Evolutionary conservation across 768 basidiomycete species (phyloP).

Genomic region (Termitomyces sp.): DNA sequence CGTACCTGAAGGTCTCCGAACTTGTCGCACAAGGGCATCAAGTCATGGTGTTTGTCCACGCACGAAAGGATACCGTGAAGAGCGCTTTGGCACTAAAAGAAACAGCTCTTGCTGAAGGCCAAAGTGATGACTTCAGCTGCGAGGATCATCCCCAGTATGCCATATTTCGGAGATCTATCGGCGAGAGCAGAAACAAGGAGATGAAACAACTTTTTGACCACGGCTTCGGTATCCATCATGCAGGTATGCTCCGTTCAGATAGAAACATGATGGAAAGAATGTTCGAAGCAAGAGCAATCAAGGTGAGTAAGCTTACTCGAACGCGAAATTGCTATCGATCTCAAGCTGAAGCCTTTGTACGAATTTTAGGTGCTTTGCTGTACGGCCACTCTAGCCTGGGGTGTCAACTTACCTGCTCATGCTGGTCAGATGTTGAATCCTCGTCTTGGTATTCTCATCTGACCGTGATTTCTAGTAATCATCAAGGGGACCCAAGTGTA

Average conservation of each 20-base stretch:
- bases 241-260: constrained; percentile 94
- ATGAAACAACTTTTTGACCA: constrained; percentile 91
- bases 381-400: constrained; percentile 98
- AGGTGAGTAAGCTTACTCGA: constrained; percentile 54
- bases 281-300: constrained; percentile 88
- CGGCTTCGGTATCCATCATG: constrained; percentile 98
- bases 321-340: neutral
- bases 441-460: constrained; percentile 6
- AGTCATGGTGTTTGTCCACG: constrained; percentile 99
- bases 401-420: constrained; percentile 97
- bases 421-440: constrained; percentile 53
- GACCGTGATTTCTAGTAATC: constrained; percentile 48
- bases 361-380: constrained; percentile 85
- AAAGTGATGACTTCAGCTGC: constrained; percentile 72
- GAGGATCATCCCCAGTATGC: constrained; percentile 74
- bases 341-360: neutral
- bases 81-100: constrained; percentile 80
- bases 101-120: constrained; percentile 64
- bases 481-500: constrained; percentile 99
- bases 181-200: constrained; percentile 86
- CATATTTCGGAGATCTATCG: constrained; percentile 73
- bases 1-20: constrained; percentile 86
- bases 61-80: constrained; percentile 96
- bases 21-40: constrained; percentile 91
- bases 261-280: constrained; percentile 93